Evolutionary conservation across 164 flowering plant genomes (phyloP), one percentile per base, ranked within the genome.

Genomic region (Cinnamomum chago): DNA sequence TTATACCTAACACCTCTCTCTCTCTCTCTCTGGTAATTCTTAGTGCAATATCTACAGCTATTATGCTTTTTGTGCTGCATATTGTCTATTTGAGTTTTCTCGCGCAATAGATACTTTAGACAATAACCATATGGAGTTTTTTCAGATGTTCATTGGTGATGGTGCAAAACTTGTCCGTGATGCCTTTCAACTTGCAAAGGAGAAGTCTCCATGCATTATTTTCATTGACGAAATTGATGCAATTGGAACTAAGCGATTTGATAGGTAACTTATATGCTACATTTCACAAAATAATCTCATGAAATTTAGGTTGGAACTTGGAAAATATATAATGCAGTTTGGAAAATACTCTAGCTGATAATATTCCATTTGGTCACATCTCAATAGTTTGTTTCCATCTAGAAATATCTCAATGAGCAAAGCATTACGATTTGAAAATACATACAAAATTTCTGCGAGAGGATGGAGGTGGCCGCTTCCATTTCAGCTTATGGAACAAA

Each of bases 81-180:
- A 40, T 40, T 40, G 9, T 40, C 47, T 40, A 9, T 40, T 40
- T 40, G 47, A 40, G 47, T 5, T 40, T 20, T 55, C 60, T 55
- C 18, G 60, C 3, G n/a, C 60, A 55, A 55, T 55, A 55, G 60
- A 1, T 18, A 40, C 11, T 40, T 40, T 25, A 69, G 17, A 50
- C n/a, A 51, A 51, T 55, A 14, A 20, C 65, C n/a, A 47, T 50
- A 24, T 75, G 69, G 33, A 67, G n/a, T 74, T 25, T 64, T 2
- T 81, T 30, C 81, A 95, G 99, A 95, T 95, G 99, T 95, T 95
- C 85, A 95, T 95, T 82, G 98, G 97, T 15, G 98, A 94, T 86
- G 97, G 98, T 69, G 98, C 97, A 65, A 95, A 95, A 75, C 92
- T 92, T 81, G 97, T 92, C n/a, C 93, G 93, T 76, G 95, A 92